Percentiles rank a stretch among this genome's conserved stretches.
These are phyloP conservation scores for Podospora appendiculata DNA, from an alignment of 495 filamentous ascomycete genomes.

Conservation along the genomic window DNA sequence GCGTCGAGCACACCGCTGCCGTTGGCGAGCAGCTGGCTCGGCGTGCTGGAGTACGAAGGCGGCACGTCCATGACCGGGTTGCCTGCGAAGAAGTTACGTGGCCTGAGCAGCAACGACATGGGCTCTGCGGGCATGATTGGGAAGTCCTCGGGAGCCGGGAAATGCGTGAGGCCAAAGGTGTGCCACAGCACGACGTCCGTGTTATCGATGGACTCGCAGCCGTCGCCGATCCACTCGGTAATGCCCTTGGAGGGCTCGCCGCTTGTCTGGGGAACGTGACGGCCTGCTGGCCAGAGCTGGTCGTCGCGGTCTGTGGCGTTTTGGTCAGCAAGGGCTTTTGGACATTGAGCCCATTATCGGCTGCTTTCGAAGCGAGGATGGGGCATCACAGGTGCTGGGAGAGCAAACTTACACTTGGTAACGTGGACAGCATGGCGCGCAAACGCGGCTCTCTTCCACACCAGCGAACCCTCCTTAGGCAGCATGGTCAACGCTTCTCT, in stretches of 20 bases:
- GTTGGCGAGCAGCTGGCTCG: conserved; percentile 55
- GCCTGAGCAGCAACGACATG: conserved; percentile 75
- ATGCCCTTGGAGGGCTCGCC: conserved; percentile 75
- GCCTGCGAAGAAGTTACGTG: conserved; percentile 77
- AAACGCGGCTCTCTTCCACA: conserved; percentile 93
- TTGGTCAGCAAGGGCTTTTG: neutral
- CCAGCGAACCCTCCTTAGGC: conserved; percentile 76
- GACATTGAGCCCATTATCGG: too few species aligned
- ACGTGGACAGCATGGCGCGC: conserved; percentile 88
- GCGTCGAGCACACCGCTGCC: conserved; percentile 38
- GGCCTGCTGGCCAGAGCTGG: conserved; percentile 85
- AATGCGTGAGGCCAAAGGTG: conserved; percentile 90
- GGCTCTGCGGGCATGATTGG: conserved; percentile 86
- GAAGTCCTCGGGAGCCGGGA: conserved; percentile 88
- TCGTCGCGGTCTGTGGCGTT: conserved; percentile 59
- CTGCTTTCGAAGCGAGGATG: too few species aligned
- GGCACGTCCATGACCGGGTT: conserved; percentile 87
- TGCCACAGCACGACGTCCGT: conserved; percentile 93
- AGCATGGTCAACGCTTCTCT: conserved; percentile 71
- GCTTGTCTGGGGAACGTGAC: conserved; percentile 88
- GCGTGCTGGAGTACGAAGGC: conserved; percentile 67
- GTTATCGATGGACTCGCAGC: conserved; percentile 67
- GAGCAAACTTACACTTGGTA: conserved; percentile 64
- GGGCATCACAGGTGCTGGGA: too few species aligned
- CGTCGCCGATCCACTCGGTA: conserved; percentile 76